These are phyloP conservation scores for Millerozyma acaciae DNA, from an alignment of 805 yeast species.

Conservation along the genomic window DNA sequence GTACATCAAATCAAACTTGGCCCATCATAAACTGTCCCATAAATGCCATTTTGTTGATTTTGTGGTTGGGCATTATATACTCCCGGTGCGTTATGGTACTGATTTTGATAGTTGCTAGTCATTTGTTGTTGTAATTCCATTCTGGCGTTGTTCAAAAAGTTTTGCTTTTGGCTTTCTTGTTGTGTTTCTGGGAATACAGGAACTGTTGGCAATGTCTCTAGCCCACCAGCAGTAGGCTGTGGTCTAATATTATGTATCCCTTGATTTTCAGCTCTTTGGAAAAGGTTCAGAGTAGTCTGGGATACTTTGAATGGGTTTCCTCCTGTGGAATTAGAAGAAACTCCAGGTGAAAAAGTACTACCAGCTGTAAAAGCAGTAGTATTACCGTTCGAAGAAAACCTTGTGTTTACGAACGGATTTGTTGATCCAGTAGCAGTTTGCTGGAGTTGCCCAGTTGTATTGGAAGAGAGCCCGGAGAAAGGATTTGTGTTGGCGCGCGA, in stretches of 20 bases:
- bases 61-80: constrained; percentile 4
- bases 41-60: constrained; percentile 12
- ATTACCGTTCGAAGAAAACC: constrained; percentile 28
- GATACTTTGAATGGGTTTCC: constrained; percentile 58
- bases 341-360: constrained; percentile 9
- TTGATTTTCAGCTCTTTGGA: constrained; percentile 15
- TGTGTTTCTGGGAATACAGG: constrained; percentile 70
- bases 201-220: constrained; percentile 60
- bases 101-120: constrained; percentile 10
- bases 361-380: constrained; percentile 31
- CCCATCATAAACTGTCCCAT: constrained; percentile 14
- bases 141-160: constrained; percentile 33
- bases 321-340: constrained; percentile 45
- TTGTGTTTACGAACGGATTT: constrained; percentile 46
- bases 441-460: constrained; percentile 15
- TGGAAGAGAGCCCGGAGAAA: constrained; percentile 20
- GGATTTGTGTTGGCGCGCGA: constrained; percentile 35
- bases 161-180: constrained; percentile 36
- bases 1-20: constrained; percentile 20
- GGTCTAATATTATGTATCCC: constrained; percentile 31
- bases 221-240: constrained; percentile 71
- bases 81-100: constrained; percentile 10
- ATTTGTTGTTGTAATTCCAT: constrained; percentile 28
- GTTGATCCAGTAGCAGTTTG: constrained; percentile 14
- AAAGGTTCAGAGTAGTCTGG: constrained; percentile 29